phyloP scores from a whole-genome alignment of 2,329 filamentous ascomycete species.

The Trichophyton schoenleinii region DNA sequence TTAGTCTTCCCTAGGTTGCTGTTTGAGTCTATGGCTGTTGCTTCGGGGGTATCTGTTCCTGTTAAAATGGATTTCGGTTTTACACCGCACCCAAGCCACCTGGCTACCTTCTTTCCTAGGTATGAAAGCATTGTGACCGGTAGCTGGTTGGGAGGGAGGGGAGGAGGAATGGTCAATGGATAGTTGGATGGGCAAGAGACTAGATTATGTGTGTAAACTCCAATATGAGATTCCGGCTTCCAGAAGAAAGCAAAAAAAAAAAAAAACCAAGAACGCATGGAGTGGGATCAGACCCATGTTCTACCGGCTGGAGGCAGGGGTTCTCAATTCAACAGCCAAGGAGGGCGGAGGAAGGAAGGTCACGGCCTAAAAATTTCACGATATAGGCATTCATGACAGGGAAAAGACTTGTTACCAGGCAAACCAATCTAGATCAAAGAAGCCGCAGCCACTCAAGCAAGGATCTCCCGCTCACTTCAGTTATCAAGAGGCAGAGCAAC shows the following conservation, averaged over 20 bases:
- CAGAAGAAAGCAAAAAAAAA: not conserved
- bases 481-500: not conserved
- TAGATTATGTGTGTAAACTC: not conserved
- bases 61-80: not conserved
- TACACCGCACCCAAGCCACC: not conserved
- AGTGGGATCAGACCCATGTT: not conserved
- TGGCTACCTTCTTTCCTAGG: not conserved
- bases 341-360: not conserved
- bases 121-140: not conserved
- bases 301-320: constrained; percentile 1
- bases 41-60: not conserved
- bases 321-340: not conserved
- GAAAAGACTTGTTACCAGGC: not conserved
- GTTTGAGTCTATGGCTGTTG: not conserved
- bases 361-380: not conserved
- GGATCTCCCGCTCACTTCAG: not conserved
- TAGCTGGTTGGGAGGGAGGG: not conserved
- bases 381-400: not conserved
- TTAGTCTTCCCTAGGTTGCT: constrained; percentile 8
- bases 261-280: not conserved
- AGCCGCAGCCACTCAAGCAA: not conserved
- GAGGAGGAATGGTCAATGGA: not conserved
- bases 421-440: not conserved
- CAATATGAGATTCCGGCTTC: not conserved
- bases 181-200: not conserved